Evolutionary conservation across 805 yeast genomes (phyloP).

Genomic region (Kuraishia floccosa): DNA sequence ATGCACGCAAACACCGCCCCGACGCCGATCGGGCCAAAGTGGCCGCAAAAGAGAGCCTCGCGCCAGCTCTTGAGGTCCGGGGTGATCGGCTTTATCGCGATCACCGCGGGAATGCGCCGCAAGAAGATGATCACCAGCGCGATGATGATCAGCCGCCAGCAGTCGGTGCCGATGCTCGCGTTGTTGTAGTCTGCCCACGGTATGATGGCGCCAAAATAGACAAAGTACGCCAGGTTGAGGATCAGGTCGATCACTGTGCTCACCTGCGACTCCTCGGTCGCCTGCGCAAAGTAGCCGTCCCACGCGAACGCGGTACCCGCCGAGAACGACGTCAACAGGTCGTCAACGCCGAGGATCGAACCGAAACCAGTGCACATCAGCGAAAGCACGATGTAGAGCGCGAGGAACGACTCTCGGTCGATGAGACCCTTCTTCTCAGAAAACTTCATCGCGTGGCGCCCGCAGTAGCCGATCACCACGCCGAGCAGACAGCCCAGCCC

Average conservation of each 20-base stretch:
- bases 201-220: slow-evolving; percentile 58
- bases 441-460: slow-evolving; percentile 37
- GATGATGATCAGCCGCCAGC: slow-evolving; percentile 41
- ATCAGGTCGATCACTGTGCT: slow-evolving; percentile 56
- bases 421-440: slow-evolving; percentile 41
- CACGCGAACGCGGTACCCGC: slow-evolving; percentile 69
- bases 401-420: slow-evolving; percentile 52
- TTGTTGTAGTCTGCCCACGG: slow-evolving; percentile 59
- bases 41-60: slow-evolving; percentile 90
- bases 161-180: slow-evolving; percentile 28
- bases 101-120: slow-evolving; percentile 75
- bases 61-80: slow-evolving; percentile 90
- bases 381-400: slow-evolving; percentile 40
- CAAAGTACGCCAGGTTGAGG: slow-evolving; percentile 54
- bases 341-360: slow-evolving; percentile 59
- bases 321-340: slow-evolving; percentile 58
- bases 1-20: slow-evolving; percentile 24
- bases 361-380: slow-evolving; percentile 51
- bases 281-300: slow-evolving; percentile 56
- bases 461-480: slow-evolving; percentile 35
- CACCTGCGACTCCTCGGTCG: slow-evolving; percentile 50
- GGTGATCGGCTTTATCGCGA: slow-evolving; percentile 62
- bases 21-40: slow-evolving; percentile 87
- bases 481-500: slow-evolving; percentile 45
- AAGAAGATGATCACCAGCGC: slow-evolving; percentile 47